These are phyloP conservation scores for Ascobolus immersus DNA, from an alignment of 495 filamentous ascomycete species.

Conservation along the genomic window DNA sequence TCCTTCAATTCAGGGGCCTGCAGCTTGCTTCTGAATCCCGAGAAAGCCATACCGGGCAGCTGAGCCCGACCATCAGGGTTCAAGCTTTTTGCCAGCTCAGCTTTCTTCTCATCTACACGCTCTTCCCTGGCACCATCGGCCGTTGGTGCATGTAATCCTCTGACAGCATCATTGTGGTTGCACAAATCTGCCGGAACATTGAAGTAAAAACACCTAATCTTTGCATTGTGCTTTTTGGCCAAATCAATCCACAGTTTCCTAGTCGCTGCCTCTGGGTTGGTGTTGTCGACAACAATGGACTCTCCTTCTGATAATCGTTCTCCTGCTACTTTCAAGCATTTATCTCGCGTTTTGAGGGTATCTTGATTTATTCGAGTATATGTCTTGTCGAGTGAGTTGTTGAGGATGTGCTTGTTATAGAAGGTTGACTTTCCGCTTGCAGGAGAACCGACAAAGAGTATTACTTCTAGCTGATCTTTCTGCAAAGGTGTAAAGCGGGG, in stretches of 20 bases:
- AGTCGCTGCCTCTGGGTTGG: slow-evolving; percentile 57
- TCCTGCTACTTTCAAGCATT: slow-evolving; percentile 55
- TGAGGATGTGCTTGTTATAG: slow-evolving; percentile 51
- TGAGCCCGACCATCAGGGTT: slow-evolving; percentile 58
- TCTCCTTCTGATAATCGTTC: slow-evolving; percentile 35
- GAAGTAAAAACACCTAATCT: slow-evolving; percentile 71
- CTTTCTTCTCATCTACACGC: slow-evolving; percentile 5
- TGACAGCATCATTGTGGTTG: slow-evolving; percentile 70
- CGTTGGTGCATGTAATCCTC: slow-evolving; percentile 27
- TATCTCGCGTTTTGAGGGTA: slow-evolving; percentile 55
- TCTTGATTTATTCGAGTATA: slow-evolving; percentile 85
- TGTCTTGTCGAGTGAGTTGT: too few relatives aligned
- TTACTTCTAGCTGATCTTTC: slow-evolving; percentile 43
- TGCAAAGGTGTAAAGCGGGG: slow-evolving; percentile 25
- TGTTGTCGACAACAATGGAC: slow-evolving; percentile 68
- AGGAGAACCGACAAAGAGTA: slow-evolving; percentile 70
- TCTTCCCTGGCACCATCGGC: neutral
- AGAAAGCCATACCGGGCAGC: slow-evolving; percentile 60
- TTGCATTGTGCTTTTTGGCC: slow-evolving; percentile 39
- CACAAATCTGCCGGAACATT: slow-evolving; percentile 45
- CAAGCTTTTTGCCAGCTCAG: neutral
- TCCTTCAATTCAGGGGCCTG: slow-evolving; percentile 45
- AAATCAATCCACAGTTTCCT: slow-evolving; percentile 49
- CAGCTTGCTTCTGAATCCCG: slow-evolving; percentile 40
- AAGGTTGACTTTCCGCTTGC: slow-evolving; percentile 81